phyloP scores from a whole-genome alignment of 2,329 filamentous ascomycete species.

The Penicillium palitans region DNA sequence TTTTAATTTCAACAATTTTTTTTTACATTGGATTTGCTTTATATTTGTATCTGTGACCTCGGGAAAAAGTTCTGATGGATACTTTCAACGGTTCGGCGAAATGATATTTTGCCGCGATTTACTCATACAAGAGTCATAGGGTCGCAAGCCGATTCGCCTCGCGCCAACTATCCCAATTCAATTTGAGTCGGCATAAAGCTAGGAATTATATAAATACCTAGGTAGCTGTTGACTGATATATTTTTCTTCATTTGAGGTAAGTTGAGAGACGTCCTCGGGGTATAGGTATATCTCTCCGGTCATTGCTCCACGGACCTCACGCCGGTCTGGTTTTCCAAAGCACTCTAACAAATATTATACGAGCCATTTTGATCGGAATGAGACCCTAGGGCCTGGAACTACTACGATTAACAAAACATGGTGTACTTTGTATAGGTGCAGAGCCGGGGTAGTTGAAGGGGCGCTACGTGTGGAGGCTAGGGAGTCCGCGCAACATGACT shows the following conservation, averaged over 20 bases:
- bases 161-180: neutral
- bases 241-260: neutral
- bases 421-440: neutral
- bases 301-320: neutral
- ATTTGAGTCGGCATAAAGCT: neutral
- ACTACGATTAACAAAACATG: neutral
- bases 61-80: neutral
- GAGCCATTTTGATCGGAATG: neutral
- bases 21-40: neutral
- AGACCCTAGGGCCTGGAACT: neutral
- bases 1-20: neutral
- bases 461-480: neutral
- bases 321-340: neutral
- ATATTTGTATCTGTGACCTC: neutral
- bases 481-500: neutral
- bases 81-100: conserved; percentile 2
- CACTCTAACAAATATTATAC: neutral
- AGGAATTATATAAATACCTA: too few relatives aligned
- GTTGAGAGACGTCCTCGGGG: neutral
- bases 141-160: neutral
- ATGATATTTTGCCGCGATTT: conserved; percentile 6
- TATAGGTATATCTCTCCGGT: neutral
- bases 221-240: neutral
- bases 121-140: conserved; percentile 1
- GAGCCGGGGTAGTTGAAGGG: neutral